Percentiles rank a stretch among this genome's conserved stretches.
These are phyloP conservation scores for Rutstroemia sp. DNA, from an alignment of 2,329 filamentous ascomycete species.

Conservation along the genomic window DNA sequence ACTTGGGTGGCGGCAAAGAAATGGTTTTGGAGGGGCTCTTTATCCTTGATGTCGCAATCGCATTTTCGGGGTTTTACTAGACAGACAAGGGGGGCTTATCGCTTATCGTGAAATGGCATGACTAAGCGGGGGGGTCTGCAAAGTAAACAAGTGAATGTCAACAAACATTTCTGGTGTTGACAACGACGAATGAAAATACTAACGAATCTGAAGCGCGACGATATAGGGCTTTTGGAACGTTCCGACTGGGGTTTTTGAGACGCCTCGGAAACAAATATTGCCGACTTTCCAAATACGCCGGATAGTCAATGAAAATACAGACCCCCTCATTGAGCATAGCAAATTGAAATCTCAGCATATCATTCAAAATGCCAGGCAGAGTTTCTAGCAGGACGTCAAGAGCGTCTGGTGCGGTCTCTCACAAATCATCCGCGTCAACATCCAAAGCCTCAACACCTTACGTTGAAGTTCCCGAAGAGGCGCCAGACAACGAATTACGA, in stretches of 20 bases:
- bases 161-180: constrained; percentile 1
- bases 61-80: not conserved
- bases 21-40: not conserved
- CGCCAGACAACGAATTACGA: constrained; percentile 62
- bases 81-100: constrained; percentile 4
- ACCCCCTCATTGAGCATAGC: too few species aligned
- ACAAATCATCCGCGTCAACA: constrained; percentile 35
- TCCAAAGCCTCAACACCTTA: constrained; percentile 31
- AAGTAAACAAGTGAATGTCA: constrained; percentile 10
- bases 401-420: constrained; percentile 31
- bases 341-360: not conserved
- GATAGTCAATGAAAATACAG: not conserved
- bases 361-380: constrained; percentile 38
- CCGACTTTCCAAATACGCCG: too few species aligned
- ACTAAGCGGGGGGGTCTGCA: constrained; percentile 5
- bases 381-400: constrained; percentile 35
- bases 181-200: not conserved
- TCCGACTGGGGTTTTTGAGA: too few species aligned
- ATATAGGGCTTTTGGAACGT: not conserved
- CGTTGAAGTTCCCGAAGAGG: constrained; percentile 61
- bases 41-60: not conserved
- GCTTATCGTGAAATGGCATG: not conserved
- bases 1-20: not conserved
- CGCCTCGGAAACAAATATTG: too few species aligned
- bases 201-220: not conserved